Base-by-base conservation (phyloP, 495 filamentous ascomycete species). In the Penicillium pulvis region DNA sequence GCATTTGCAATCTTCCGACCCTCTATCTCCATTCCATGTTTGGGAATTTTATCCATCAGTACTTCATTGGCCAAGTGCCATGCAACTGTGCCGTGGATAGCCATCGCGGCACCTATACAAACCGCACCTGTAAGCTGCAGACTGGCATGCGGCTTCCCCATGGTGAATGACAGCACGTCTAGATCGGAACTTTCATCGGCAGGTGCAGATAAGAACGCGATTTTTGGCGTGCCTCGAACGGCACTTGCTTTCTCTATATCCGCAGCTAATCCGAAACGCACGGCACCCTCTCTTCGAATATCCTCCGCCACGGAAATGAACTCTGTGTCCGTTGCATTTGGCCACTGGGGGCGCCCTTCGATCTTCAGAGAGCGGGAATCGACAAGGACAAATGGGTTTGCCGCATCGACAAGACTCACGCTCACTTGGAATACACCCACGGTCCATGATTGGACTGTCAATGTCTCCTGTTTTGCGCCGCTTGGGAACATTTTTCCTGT, bases 371-470 rank as follows among this genome's bases (percentile, higher is more conserved):
- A 70, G 12, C 46, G 31, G 11, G 57, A 41, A 58, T 71, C 71
- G 3, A 75, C 64, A 11, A 75, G 59, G 20, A 75, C 65, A 35
- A 75, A 75, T 12, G 72, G 71, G 36, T 75, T 75, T 3, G 67
- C 66, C 1, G 60, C 63, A 41, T 75, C 72, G 6, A 75, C 65
- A 10, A 75, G 53, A 12, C 62, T 75, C 9, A 55, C 69, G 24
- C 55, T 55, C 2, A 72, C 64, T 2, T 20, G 35, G 43, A 68
- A 51, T 14, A 26, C 9, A 14, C 57, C 58, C 11, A 46, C 4
- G 9, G 16, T 11, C 2, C 11, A 41, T 5, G 62, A 59, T 2
- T 45, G 41, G n/a, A 73, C 57, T 12, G 36, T 47, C 1, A 73
- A 43, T 12, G 17, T 51, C 6, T 70, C 64, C 47, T 68, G 45